These are phyloP conservation scores for Penicillium egyptiacum DNA, from an alignment of 495 filamentous ascomycete genomes.

Conservation along the genomic window DNA sequence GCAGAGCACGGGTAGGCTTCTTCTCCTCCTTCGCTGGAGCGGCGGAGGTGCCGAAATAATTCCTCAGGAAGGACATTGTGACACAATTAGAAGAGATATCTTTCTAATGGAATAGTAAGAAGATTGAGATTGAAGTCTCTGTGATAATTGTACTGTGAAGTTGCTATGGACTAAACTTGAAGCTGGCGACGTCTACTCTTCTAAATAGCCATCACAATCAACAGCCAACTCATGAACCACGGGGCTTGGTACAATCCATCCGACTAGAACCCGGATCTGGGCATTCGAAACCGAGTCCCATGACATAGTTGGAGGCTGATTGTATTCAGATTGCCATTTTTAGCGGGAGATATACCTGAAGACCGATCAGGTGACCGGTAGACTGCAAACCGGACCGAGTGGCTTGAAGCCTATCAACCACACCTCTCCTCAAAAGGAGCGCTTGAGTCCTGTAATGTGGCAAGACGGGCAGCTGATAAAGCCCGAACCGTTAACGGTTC, in stretches of 20 bases:
- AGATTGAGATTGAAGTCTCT: background rate
- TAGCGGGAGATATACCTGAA: conserved; percentile 22
- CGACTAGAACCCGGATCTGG: conserved; percentile 10
- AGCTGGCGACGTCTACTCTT: conserved; percentile 11
- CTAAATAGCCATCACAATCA: conserved; percentile 22
- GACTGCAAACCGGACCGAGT: conserved; percentile 21
- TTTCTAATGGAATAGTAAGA: conserved; percentile 7
- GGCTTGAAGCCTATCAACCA: conserved; percentile 23
- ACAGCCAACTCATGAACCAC: conserved; percentile 11
- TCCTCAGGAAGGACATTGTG: conserved; percentile 33
- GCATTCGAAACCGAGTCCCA: conserved; percentile 14
- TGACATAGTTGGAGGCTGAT: conserved; percentile 9
- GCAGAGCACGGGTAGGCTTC: conserved; percentile 39
- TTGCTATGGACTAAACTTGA: conserved; percentile 13
- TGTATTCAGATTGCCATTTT: conserved; percentile 23
- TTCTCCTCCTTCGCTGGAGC: conserved; percentile 21
- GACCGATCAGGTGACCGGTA: conserved; percentile 31
- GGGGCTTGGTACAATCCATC: conserved; percentile 9
- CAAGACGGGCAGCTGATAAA: conserved; percentile 11
- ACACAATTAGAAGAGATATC: conserved; percentile 8
- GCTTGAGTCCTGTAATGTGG: background rate
- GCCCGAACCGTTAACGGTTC: conserved; percentile 9
- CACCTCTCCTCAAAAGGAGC: conserved; percentile 9
- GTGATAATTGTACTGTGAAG: background rate
- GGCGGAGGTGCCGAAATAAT: conserved; percentile 31